These are phyloP conservation scores for Saposhnikovia divaricata DNA, from an alignment of 129 eudicot species.

Conservation along the genomic window DNA sequence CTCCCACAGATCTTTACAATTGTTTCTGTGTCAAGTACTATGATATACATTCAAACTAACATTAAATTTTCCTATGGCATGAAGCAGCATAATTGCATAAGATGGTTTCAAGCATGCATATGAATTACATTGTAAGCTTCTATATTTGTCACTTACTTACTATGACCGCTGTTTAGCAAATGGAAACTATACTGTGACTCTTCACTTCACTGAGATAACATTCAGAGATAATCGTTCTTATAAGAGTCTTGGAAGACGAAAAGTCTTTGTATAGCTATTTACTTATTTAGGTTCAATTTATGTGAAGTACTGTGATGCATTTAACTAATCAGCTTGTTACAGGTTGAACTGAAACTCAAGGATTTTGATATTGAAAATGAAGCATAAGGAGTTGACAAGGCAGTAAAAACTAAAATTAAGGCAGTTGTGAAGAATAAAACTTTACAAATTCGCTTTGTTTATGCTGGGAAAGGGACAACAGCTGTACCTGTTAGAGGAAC, in stretches of 20 bases:
- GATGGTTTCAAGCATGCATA: too few species aligned
- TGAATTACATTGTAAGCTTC: too few species aligned
- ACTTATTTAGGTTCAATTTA: too few species aligned
- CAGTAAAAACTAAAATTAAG: neutral
- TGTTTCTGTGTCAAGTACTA: neutral
- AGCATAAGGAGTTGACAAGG: constrained; percentile 48
- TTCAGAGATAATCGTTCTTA: constrained; percentile 27
- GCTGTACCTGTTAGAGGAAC: constrained; percentile 28
- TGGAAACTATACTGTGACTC: constrained; percentile 38
- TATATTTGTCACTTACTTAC: too few species aligned
- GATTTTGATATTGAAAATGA: constrained; percentile 36
- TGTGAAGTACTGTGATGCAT: neutral
- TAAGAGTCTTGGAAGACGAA: constrained; percentile 47
- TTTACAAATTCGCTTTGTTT: constrained; percentile 39
- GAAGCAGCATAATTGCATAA: too few species aligned
- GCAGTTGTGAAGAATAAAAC: constrained; percentile 24
- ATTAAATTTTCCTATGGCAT: too few species aligned
- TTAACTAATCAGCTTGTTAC: constrained; percentile 11
- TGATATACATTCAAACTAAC: too few species aligned
- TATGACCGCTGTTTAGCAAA: too few species aligned
- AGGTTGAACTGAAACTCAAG: constrained; percentile 30
- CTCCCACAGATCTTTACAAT: too few species aligned
- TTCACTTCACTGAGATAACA: constrained; percentile 70
- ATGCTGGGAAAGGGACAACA: constrained; percentile 49
- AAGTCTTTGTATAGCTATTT: neutral